Evolutionary conservation across 768 basidiomycete species (phyloP), one percentile per base, ranked within the genome.

Genomic region (Tricholoma sp.): DNA sequence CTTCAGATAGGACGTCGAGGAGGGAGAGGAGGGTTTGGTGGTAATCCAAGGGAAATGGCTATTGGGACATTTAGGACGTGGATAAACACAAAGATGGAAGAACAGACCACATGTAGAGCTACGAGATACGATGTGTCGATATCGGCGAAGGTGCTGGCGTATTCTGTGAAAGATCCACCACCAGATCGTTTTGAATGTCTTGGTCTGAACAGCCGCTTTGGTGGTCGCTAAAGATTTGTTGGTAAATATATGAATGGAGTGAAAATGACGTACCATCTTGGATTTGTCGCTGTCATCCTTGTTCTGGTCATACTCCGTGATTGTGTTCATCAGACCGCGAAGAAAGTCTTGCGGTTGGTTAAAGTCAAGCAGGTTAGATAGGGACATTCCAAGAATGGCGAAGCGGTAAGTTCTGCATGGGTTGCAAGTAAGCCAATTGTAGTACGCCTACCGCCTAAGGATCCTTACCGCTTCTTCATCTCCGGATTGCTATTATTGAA

Each of bases 1-100:
- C 84, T 66, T 94, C 91, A 16, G 90, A 89, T 39, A 95, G 80
- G 50, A 95, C 88, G 67, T 95, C 94, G 54, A 94, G 84, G 24
- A 94, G 83, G 32, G 93, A 91, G 54, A 93, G 82, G 34, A 94
- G 82, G 9, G 89, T 90, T 72, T 95, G 89, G 62, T 91, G 87
- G 67, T 96, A 95, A 70, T 95, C 93, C 55, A 95, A 70, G 2
- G 86, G 76, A 71, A 94, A 95, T n/a, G 93, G 89, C 92, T 94
- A 53, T 52, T 9, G n/a, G 57, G 52, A 59, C 4, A 9, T 46
- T 29, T 24, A 56, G 22, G 39, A 32, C 21, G 18, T n/a, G 50
- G 24, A 47, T 18, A 35, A 24, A 9, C 37, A 24, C 32, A 1
- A 18, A 56, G 8, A 54, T 8, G 32, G 9, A 58, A n/a, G 56